Base-by-base conservation (phyloP, 1,284 basidiomycete genomes). In the Rhodotorula sp. region DNA sequence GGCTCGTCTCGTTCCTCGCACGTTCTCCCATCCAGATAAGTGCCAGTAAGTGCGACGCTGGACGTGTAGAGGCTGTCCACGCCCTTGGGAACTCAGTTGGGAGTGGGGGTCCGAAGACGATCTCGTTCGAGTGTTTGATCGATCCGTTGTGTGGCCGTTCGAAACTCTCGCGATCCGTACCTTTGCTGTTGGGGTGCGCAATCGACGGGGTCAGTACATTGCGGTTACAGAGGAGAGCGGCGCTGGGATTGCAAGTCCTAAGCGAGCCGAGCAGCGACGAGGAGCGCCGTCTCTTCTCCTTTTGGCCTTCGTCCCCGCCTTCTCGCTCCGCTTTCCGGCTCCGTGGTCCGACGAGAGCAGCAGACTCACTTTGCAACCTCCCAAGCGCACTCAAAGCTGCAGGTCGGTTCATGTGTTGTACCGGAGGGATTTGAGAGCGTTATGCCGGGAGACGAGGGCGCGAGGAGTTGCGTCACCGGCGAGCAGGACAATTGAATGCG, bases 301-400 rank as follows among this genome's bases (percentile, higher is more conserved):
- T 29, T 26, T 8, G 2, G 21, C 15, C 29, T 29, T 21, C 14
- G 6, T 29, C 43, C 14, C 18, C n/a, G 10, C 46, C 5, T 16
- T 26, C 46, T 12, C 47, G 59, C 26, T 10, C 46, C 16, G n/a
- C 46, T 26, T 10, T 14, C 47, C 12, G 12, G 26, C 26, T 49
- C 26, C 47, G 3, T 2, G n/a, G 1, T 10, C 21, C 23, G 8
- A 15, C 5, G 18, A 10, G 29, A 34, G 51, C 29, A 43, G 29
- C 31, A 23, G 29, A 47, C 64, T 49, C 49, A 65, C 64, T 65
- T 65, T 39, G 64, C 64, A 3, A 65, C 64, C 48, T 65, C 64
- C 64, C 64, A 65, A 3, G 64, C 64, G 3, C 49, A 34, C 34
- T 65, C 62, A 26, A 68, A 68, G 47, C 57, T 63, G 60, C 46